Conservation (phyloP, 164 flowering plant genomes). For the Brasenia schreberi region DNA sequence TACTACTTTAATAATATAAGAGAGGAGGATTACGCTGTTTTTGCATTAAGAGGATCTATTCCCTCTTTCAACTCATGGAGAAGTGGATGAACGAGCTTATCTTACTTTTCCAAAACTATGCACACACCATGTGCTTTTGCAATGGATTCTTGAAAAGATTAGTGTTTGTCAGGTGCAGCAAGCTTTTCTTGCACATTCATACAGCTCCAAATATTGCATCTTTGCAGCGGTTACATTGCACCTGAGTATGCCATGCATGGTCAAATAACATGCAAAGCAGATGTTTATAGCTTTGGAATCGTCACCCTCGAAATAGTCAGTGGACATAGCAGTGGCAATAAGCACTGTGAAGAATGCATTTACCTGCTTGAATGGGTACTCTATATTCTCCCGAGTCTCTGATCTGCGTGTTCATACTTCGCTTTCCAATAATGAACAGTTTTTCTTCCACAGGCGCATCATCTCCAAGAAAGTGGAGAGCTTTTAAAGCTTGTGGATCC, state of each 20-base stretch:
- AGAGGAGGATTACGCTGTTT: too few relatives aligned
- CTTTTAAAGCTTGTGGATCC: slow-evolving; percentile 18
- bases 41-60: too few relatives aligned
- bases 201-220: neutral
- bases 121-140: too few relatives aligned
- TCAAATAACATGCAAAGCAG: slow-evolving; percentile 5
- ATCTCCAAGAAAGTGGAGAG: slow-evolving; percentile 10
- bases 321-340: slow-evolving; percentile 1
- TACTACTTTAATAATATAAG: too few relatives aligned
- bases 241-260: slow-evolving; percentile 6
- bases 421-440: neutral
- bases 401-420: neutral
- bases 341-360: slow-evolving; percentile 1
- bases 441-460: slow-evolving; percentile 1
- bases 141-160: too few relatives aligned
- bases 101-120: too few relatives aligned
- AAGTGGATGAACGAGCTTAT: too few relatives aligned
- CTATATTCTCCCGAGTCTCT: neutral
- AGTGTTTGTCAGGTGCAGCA: too few relatives aligned
- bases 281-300: slow-evolving; percentile 6
- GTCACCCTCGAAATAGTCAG: slow-evolving; percentile 5
- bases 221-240: slow-evolving; percentile 6
- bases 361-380: slow-evolving; percentile 6
- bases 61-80: too few relatives aligned
- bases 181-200: neutral